Base-by-base conservation (phyloP, 2,329 filamentous ascomycete species). In the Neophaeococcomyces aloes region DNA sequence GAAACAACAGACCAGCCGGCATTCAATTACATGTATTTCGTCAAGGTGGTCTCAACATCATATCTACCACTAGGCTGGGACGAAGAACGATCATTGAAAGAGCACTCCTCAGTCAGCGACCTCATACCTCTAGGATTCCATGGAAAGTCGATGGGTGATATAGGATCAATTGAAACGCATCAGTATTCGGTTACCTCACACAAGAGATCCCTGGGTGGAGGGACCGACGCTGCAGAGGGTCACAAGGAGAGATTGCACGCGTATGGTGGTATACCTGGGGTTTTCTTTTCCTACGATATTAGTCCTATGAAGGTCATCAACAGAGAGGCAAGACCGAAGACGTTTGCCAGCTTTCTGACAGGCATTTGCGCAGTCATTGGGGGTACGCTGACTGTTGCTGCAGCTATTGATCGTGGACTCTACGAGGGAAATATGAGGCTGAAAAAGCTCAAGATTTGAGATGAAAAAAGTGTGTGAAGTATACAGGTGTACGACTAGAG, bases 221-320 rank as follows among this genome's bases (percentile, higher is more conserved):
- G 91, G 4, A 79, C 83, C 51, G 93, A 94, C 59, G 74, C 81
- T 7, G 78, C 83, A 7, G 87, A 94, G 57, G 89, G 88, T 13
- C 91, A 98, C 62, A 82, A 88, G 60, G 89, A 96, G 71, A 80
- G 89, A 30, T 68, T 93, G 52, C 91, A 98, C 63, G 86, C 89
- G 2, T 71, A 79, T 42, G 88, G 87, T 48, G 91, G 91, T 53
- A 96, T 98, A 57, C 91, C 91, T 0, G 91, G 91, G 33, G 88
- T 98, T 11, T 98, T 98, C 71, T 96, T 98, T 70, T 94, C 87
- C 53, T 98, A 98, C 57, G 91, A 98, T 57, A 98, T 98, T 63
- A 96, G 89, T 2, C 91, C 91, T 4, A 98, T 98, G 91, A 98
- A 96, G 69, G 89, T 98, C 48, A 83, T 98, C 66, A 98, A 98